Base-by-base conservation (phyloP, 2,329 filamentous ascomycete genomes). In the Fusarium dimerum region DNA sequence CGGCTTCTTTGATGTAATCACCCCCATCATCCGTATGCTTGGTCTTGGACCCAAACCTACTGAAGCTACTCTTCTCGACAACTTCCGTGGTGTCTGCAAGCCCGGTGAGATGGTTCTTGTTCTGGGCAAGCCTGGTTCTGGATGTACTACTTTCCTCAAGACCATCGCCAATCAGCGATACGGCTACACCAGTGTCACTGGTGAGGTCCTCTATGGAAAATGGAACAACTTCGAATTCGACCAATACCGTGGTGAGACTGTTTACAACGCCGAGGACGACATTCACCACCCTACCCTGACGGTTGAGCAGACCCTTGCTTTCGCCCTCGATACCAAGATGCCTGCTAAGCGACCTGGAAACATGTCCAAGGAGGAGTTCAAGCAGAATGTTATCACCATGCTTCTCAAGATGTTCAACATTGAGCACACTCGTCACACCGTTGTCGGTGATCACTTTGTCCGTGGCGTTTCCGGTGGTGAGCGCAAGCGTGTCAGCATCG, bases 321-420 rank as follows among this genome's bases (percentile, higher is more conserved):
- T 96, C 66, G 92, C 92, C 0, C 75, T 95, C 4, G 89, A 94
- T 65, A 89, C 87, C 32, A 96, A 95, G 73, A 87, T 90, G 13
- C 91, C 92, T 6, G 86, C 88, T 15, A 92, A 92, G 71, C 80
- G 90, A 43, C 89, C 90, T 1, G 83, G 80, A 5, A 90, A 89
- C 18, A 80, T 94, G 61, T 85, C 82, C 39, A 88, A 89, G 68
- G 69, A 73, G 6, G 85, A 88, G 15, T 93, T 93, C 76, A 92
- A 92, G 75, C 79, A 88, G 45, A 84, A 85, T 61, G 85, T 95
- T 51, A 79, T 92, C 55, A 80, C 84, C 16, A 83, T 87, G 64
- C 78, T 96, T 53, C 77, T 96, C 47, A 90, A 90, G 66, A 94
- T 95, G 89, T 95, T 96, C 78, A 94, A 93, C 67, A 96, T 96